Evolutionary conservation across 139 green algal genomes (phyloP), one percentile per base, ranked within the genome.

Genomic region (Auxenochlorella protothecoides): DNA sequence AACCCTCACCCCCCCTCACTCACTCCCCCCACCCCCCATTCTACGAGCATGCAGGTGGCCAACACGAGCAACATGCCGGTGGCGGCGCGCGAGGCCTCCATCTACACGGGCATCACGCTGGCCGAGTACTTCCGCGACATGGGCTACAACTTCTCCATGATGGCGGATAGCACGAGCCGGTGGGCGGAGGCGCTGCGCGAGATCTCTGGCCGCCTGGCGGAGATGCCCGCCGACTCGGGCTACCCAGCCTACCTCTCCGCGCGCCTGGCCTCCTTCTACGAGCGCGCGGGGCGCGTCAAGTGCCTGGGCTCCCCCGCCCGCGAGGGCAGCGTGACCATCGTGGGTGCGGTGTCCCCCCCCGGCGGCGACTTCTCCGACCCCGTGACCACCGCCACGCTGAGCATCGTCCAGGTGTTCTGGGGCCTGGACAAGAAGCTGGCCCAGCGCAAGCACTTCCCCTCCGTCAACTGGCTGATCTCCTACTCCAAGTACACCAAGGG

Each of bases 31-130:
- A 44, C 0, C 27, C 27, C 27, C 27, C 27, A 44, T 44, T 1
- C 27, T 44, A 44, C 27, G 27, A 44, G 27, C 27, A 84, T 88
- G 27, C 27, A 44, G 27, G 27, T 99, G 67, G 95, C 95, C 71
- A 99, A 99, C 86, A 99, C 95, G 0, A 96, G 88, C 56, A 99
- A 99, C 88, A 99, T 99, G 95, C 95, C 95, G 12, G 95, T 99
- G 82, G 95, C 95, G 7, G 95, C 95, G 2, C 87, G 95, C 59
- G 95, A 99, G 87, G 95, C 95, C 14, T 99, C 95, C 74, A 99
- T 99, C 83, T 99, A 99, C 85, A 99, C 95, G 0, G 95, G 95
- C 68, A 99, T 99, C 83, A 99, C 95, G 10, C 85, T 99, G 75
- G 95, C 89, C 16, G 94, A 99, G 88, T 99, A 99, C 85, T 99